Evolutionary conservation across 2,329 filamentous ascomycete species (phyloP).

Genomic region (Dothistroma septosporum): DNA sequence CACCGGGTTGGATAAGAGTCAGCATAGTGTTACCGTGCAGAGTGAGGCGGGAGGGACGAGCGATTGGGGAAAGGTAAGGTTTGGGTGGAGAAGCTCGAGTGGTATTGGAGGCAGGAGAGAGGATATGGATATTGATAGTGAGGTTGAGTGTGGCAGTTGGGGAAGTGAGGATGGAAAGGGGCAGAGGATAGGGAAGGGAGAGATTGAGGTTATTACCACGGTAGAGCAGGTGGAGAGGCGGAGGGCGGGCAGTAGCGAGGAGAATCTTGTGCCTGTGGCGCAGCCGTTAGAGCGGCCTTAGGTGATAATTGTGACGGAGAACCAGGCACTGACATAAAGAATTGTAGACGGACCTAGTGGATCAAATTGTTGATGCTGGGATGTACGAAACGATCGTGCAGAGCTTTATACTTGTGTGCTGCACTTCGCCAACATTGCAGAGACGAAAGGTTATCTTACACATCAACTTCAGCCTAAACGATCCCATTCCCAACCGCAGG

Average conservation of each 20-base stretch:
- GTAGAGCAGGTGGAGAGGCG: slow-evolving; percentile 7
- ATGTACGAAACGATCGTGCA: too few species aligned
- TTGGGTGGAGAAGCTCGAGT: background rate
- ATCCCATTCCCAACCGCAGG: slow-evolving; percentile 16
- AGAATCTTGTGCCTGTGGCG: slow-evolving; percentile 3
- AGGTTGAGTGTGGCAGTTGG: background rate
- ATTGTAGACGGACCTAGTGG: too few species aligned
- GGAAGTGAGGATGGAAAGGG: background rate
- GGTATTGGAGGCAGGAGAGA: background rate
- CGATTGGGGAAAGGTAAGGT: background rate
- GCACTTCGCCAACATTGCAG: too few species aligned
- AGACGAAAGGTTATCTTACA: background rate
- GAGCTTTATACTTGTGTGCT: too few species aligned
- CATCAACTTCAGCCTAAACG: slow-evolving; percentile 9
- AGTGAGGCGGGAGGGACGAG: background rate
- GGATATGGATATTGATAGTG: background rate
- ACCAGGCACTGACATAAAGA: too few species aligned
- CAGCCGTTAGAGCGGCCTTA: slow-evolving; percentile 4
- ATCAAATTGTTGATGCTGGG: too few species aligned
- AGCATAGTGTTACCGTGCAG: background rate
- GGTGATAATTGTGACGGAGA: background rate
- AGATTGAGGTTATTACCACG: slow-evolving; percentile 3
- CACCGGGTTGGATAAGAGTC: background rate
- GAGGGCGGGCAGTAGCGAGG: background rate
- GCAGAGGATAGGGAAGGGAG: background rate